Conservation (phyloP, 768 basidiomycete genomes). For the Tephrocybe sp. region DNA sequence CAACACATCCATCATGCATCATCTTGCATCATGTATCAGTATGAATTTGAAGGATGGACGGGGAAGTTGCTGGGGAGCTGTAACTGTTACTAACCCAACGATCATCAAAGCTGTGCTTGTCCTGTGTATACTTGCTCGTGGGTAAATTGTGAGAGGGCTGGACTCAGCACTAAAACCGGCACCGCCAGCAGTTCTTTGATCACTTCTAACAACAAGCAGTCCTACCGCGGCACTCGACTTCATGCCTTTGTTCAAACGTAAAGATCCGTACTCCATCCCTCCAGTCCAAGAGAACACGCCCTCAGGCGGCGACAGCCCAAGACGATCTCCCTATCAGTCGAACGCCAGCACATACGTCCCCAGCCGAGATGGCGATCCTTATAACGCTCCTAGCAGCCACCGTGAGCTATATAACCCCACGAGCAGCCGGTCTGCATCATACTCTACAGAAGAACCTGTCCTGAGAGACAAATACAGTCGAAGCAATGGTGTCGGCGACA, state of each 20-base stretch:
- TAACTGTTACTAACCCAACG: too few relatives aligned
- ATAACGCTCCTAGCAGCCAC: constrained; percentile 33
- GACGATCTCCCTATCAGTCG: constrained; percentile 45
- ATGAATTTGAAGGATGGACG: too few relatives aligned
- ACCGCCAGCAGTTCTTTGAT: too few relatives aligned
- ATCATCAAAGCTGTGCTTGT: too few relatives aligned
- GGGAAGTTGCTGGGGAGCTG: too few relatives aligned
- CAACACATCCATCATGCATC: too few relatives aligned
- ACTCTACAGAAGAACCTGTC: constrained; percentile 18
- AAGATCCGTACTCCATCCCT: constrained; percentile 63
- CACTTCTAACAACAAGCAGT: too few relatives aligned
- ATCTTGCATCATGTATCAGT: too few relatives aligned
- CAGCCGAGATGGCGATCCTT: constrained; percentile 69
- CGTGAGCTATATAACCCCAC: constrained; percentile 50
- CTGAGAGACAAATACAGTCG: constrained; percentile 47
- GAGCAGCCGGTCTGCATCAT: constrained; percentile 17
- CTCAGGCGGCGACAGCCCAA: constrained; percentile 31
- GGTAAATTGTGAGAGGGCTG: too few relatives aligned
- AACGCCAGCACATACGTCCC: constrained; percentile 62
- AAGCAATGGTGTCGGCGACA: constrained; percentile 55
- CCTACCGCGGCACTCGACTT: too few relatives aligned
- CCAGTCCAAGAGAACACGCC: constrained; percentile 45
- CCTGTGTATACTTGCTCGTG: too few relatives aligned
- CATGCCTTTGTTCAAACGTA: constrained; percentile 73
- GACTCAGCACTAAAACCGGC: too few relatives aligned